Conservation (phyloP, 139 green algal species). For the Ettlia oleoabundans region DNA sequence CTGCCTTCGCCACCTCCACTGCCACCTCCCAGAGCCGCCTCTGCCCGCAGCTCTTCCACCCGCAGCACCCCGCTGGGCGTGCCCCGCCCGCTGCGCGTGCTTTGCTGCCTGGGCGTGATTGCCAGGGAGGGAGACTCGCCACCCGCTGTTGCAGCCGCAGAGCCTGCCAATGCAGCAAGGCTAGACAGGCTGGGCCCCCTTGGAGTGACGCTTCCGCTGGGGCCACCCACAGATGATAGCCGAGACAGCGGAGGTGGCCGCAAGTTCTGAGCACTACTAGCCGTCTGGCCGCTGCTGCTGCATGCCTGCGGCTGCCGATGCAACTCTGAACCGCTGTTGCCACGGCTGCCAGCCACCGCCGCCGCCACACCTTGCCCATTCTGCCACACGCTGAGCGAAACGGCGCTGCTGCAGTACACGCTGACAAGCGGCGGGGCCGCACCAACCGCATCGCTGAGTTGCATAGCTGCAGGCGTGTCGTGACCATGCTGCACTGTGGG, state of each 20-base stretch:
- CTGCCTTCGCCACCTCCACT: not conserved
- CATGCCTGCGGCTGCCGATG: not conserved
- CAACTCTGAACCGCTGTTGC: not conserved
- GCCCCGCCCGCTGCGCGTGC: not conserved
- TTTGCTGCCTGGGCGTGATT: conserved; percentile 5
- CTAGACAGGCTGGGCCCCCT: conserved; percentile 9
- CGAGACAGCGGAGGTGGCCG: not conserved
- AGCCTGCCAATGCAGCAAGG: not conserved
- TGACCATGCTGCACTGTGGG: too few relatives aligned
- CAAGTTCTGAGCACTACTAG: too few relatives aligned
- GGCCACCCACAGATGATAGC: too few relatives aligned
- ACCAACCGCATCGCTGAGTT: not conserved
- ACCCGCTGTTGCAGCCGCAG: not conserved
- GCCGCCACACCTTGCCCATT: not conserved
- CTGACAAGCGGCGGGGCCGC: not conserved
- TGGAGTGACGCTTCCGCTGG: conserved; percentile 11
- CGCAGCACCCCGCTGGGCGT: not conserved
- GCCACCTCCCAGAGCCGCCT: not conserved
- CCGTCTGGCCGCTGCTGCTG: not conserved
- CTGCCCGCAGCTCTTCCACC: conserved; percentile 13
- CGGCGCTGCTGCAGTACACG: not conserved
- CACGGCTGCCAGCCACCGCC: not conserved
- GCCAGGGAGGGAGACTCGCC: too few relatives aligned
- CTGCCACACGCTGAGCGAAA: conserved; percentile 14
- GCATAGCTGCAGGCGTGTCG: too few relatives aligned